Base-by-base conservation (phyloP, 2,329 filamentous ascomycete species). In the Fusarium luffae region DNA sequence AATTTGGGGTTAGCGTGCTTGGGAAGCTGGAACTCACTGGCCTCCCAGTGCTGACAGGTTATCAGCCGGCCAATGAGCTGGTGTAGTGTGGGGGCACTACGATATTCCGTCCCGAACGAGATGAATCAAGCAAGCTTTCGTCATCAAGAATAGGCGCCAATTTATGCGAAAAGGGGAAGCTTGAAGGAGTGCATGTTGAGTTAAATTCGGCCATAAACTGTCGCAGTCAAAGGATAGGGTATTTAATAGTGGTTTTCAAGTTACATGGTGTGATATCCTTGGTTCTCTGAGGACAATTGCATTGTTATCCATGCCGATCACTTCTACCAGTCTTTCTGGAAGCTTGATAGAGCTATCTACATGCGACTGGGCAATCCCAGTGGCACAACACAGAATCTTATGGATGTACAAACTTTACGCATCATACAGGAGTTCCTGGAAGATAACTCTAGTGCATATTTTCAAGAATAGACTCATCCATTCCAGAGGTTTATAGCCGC, bases 101-200 rank as follows among this genome's bases (percentile, higher is more conserved):
- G 47, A 71, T 71, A 42, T 66, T 71, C 68, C 68, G 68, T 30
- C 54, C 68, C 68, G 68, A 37, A 49, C 54, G 59, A 69, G 56
- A 69, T 71, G 60, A 54, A 47, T 23, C 40, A 69, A 71, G 57
- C 41, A 54, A 42, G 62, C 37, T 59, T 50, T 70, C 32, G 63
- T 64, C 63, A 64, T 70, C 51, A 59, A 57, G 34, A 56, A 54
- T 23, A 68, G 59, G 52, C 54, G 40, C 48, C 58, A 59, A 49
- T 54, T 49, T 34, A 43, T 43, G 59, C n/a, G 55, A 70, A 71
- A 71, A 71, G 64, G 68, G 65, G 68, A 43, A 54, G 54, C 63
- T 59, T 63, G 44, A 54, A 58, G 50, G 34, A 37, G 27, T 42
- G 27, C 18, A 10, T 27, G 12, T 21, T 30, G 28, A 59, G 28